Percentiles rank a stretch among this genome's conserved stretches.
Evolutionary conservation across 257 asterid species (phyloP).

Genomic region (Solanum clarkiae): DNA sequence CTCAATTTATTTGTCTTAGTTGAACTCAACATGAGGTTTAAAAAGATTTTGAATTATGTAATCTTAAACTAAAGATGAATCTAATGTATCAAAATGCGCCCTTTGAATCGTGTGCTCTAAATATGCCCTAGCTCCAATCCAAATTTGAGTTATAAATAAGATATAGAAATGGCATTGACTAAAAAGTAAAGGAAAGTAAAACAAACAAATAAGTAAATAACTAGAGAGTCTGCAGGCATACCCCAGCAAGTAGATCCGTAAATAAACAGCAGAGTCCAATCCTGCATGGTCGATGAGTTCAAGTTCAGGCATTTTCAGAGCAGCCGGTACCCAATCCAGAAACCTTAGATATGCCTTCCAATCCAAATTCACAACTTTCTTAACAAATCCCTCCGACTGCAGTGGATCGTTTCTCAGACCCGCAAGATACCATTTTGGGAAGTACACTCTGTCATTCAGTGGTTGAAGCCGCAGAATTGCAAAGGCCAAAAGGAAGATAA

Average conservation of each 20-base stretch:
- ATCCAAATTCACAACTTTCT: constrained; percentile 67
- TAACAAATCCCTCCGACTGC: constrained; percentile 40
- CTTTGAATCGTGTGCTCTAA: background rate
- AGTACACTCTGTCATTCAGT: constrained; percentile 79
- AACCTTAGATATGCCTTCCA: constrained; percentile 79
- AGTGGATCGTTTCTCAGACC: constrained; percentile 74
- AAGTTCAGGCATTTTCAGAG: constrained; percentile 83
- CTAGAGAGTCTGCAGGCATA: constrained; percentile 1
- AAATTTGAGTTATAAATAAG: background rate
- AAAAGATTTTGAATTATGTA: background rate
- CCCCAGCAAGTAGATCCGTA: constrained; percentile 95
- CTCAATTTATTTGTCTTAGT: background rate
- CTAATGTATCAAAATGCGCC: background rate
- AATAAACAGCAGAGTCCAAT: constrained; percentile 75
- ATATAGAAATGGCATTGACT: background rate
- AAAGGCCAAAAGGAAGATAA: constrained; percentile 62
- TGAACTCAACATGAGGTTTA: background rate
- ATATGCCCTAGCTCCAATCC: background rate
- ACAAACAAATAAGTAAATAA: background rate
- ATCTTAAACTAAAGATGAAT: background rate
- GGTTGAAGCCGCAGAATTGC: constrained; percentile 89
- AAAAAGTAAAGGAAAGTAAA: background rate
- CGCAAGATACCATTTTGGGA: constrained; percentile 93
- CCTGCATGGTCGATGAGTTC: constrained; percentile 98
- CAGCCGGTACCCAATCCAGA: constrained; percentile 93